These are phyloP conservation scores for Filobasidium floriforme DNA, from an alignment of 768 basidiomycete genomes.

Conservation along the genomic window DNA sequence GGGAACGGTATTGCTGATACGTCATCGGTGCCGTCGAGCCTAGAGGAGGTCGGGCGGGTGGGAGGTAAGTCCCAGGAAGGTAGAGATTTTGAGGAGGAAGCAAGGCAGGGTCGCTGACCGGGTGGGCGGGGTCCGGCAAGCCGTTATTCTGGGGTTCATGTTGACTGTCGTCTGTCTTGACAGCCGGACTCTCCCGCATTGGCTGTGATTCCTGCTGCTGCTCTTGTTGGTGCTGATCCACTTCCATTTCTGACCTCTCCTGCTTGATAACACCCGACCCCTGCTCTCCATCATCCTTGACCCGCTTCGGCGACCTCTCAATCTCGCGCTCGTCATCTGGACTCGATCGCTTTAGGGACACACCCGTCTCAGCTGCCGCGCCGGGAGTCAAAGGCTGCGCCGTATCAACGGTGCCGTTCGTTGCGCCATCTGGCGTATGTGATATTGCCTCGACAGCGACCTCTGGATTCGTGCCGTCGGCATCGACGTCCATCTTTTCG, in stretches of 20 bases:
- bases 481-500: slow-evolving; percentile 8
- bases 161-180: too few relatives aligned
- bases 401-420: neutral
- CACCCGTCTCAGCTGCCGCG: neutral
- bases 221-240: neutral
- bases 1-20: slow-evolving; percentile 68
- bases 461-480: neutral
- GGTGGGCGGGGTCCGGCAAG: neutral
- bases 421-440: too few relatives aligned
- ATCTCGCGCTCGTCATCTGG: slow-evolving; percentile 26
- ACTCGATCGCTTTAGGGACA: slow-evolving; percentile 25
- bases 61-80: slow-evolving; percentile 29
- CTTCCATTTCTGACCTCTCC: neutral
- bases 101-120: neutral
- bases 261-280: neutral
- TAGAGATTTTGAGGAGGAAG: slow-evolving; percentile 24
- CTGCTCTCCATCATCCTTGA: slow-evolving; percentile 28
- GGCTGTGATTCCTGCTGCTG: slow-evolving; percentile 13
- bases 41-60: slow-evolving; percentile 33
- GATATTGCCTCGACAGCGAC: neutral
- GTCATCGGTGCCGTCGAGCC: slow-evolving; percentile 50
- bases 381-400: neutral
- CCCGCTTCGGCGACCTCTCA: slow-evolving; percentile 34
- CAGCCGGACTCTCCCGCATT: too few relatives aligned
- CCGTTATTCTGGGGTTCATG: too few relatives aligned